Evolutionary conservation across 768 basidiomycete genomes (phyloP).

Genomic region (Mycena maculata): DNA sequence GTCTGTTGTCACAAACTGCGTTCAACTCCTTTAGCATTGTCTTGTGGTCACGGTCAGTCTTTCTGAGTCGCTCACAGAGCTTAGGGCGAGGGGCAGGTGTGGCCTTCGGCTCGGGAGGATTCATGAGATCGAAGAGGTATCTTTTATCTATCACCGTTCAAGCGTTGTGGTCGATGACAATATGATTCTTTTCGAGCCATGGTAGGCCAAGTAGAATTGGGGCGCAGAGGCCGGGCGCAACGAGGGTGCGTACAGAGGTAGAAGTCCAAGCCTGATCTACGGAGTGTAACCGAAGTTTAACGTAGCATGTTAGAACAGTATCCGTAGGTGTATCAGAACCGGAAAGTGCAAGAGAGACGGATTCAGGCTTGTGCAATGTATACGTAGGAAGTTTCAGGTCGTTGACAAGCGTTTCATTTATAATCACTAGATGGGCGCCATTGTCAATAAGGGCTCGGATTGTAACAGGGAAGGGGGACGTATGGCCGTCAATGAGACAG

Average conservation of each 20-base stretch:
- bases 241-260: not conserved
- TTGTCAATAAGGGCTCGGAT: conserved; percentile 17
- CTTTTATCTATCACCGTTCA: not conserved
- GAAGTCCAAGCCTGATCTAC: not conserved
- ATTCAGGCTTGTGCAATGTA: not conserved
- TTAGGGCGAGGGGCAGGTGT: not conserved
- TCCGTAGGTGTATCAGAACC: too few species aligned
- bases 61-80: conserved; percentile 13
- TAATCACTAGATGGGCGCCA: conserved; percentile 11
- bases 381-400: not conserved
- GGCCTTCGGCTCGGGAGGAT: not conserved
- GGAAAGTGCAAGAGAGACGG: not conserved
- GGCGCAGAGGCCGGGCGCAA: not conserved
- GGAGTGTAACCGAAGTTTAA: not conserved
- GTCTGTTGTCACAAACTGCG: not conserved
- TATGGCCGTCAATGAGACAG: conserved; percentile 8
- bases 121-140: conserved; percentile 13
- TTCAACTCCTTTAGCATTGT: not conserved
- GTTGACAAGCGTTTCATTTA: not conserved
- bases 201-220: not conserved
- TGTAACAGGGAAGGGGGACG: not conserved
- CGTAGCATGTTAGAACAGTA: not conserved
- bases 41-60: conserved; percentile 29
- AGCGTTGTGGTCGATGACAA: not conserved
- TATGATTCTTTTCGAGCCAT: not conserved